Percentiles rank a stretch among this genome's conserved stretches.
Conservation (phyloP, 2,329 filamentous ascomycete genomes). For the Pestalotiopsis sp. region DNA sequence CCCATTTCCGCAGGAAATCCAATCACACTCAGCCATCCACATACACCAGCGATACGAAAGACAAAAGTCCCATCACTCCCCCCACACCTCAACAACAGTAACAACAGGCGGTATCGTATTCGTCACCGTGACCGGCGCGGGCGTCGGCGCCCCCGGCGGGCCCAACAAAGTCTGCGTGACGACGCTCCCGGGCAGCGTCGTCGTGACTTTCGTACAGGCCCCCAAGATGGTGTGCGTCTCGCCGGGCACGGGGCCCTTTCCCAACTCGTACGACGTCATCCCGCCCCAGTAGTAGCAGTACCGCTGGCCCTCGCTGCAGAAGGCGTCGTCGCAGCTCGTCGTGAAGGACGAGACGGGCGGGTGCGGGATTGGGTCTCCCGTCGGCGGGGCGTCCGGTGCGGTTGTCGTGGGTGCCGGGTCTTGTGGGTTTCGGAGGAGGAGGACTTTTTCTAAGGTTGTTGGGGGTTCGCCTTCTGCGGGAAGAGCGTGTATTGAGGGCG, state of each 20-base stretch:
- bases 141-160: neutral
- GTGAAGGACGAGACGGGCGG: constrained; percentile 16
- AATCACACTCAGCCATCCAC: neutral
- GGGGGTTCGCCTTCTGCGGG: neutral
- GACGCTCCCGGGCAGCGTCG: neutral
- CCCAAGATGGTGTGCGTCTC: constrained; percentile 28
- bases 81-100: neutral
- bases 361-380: neutral
- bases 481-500: neutral
- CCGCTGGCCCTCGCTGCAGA: constrained; percentile 36
- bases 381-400: neutral
- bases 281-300: constrained; percentile 45
- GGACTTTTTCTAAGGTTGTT: neutral
- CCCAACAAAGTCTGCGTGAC: neutral
- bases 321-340: constrained; percentile 36
- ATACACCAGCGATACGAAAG: neutral
- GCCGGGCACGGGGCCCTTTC: constrained; percentile 37
- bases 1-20: no score
- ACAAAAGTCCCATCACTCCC: neutral
- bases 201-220: constrained; percentile 1
- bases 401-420: neutral
- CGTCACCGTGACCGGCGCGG: neutral
- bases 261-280: constrained; percentile 37
- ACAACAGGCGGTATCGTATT: neutral
- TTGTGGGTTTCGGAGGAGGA: neutral